Base-by-base conservation (phyloP, 306 rosid species). In the Castanea mollissima region DNA sequence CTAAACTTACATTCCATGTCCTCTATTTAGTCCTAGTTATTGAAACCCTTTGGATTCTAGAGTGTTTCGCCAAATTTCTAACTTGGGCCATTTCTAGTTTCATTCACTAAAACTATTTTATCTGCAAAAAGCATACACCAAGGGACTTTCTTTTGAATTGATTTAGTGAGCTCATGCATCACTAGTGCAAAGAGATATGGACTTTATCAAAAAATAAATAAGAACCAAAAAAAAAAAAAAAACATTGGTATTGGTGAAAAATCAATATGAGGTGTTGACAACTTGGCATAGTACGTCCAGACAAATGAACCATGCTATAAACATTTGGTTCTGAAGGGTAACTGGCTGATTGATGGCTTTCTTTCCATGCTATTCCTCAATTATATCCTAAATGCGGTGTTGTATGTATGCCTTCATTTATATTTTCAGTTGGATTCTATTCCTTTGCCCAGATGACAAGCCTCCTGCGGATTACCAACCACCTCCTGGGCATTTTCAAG, bases 401-500 rank as follows among this genome's bases (percentile, higher is more conserved):
- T 55, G 52, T 14, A 16, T 58, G 69, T 71, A 62, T 20, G 35
- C 32, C 58, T 57, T 31, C 79, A 23, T 16, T 64, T 34, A 25
- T 49, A 38, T 56, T 70, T 74, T 69, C 58, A 72, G 68, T 71
- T 75, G 21, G 16, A 46, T 62, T 83, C 73, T 56, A 31, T 76
- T 80, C 27, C 15, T 88, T 83, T 80, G 18, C 82, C 46, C 91
- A 96, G 98, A 91, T 84, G 90, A 80, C 73, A 88, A 85, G 81
- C 82, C 89, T 78, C 84, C 90, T 31, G 21, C 56, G 83, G 92
- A 89, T 72, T 86, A 75, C 80, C 95, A 90, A 83, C 85, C 88
- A 76, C 86, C 89, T 12, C 65, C 74, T 3, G 90, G 94, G 59
- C 85, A 84, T 85, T 77, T 85, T 83, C 99, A 85, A 49, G 98